Conservation (phyloP, 75 land plant species). For the Picea sitchensis region DNA sequence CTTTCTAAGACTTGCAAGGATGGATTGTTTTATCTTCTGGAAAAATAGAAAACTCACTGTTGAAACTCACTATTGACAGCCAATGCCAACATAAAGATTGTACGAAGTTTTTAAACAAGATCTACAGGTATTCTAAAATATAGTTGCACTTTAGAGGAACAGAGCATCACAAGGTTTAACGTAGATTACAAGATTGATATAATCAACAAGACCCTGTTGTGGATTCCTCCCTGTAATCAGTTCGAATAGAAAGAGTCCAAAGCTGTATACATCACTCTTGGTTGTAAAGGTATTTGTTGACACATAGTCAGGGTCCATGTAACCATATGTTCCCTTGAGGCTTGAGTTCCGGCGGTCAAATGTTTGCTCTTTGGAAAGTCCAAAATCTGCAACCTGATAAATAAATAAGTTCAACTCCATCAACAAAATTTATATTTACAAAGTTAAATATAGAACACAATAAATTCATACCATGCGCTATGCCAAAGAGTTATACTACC, state of each 20-base stretch:
- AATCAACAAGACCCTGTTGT: conserved; percentile 90
- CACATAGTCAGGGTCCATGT: conserved; percentile 89
- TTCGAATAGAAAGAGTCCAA: conserved; percentile 87
- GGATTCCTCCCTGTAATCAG: conserved; percentile 92
- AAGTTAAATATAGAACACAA: not conserved
- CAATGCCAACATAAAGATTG: not conserved
- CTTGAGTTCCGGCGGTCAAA: conserved; percentile 56
- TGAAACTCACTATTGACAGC: not conserved
- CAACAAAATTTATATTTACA: not conserved
- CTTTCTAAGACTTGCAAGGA: no score
- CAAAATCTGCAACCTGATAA: conserved; percentile 96
- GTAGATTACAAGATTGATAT: conserved; percentile 67
- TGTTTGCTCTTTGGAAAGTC: conserved; percentile 81
- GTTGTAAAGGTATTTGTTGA: conserved; percentile 75
- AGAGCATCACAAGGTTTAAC: not conserved
- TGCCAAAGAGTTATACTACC: not conserved
- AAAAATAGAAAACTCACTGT: not conserved
- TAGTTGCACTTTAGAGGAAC: not conserved
- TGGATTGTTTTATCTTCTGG: not conserved
- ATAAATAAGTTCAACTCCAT: conserved; percentile 2
- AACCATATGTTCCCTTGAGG: conserved; percentile 94
- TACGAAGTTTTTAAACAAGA: not conserved
- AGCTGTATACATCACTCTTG: conserved; percentile 94
- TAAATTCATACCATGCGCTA: not conserved
- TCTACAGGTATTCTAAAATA: not conserved